These are phyloP conservation scores for Diversispora eburnea DNA, from an alignment of 192 early-diverging fungal species.

Conservation along the genomic window DNA sequence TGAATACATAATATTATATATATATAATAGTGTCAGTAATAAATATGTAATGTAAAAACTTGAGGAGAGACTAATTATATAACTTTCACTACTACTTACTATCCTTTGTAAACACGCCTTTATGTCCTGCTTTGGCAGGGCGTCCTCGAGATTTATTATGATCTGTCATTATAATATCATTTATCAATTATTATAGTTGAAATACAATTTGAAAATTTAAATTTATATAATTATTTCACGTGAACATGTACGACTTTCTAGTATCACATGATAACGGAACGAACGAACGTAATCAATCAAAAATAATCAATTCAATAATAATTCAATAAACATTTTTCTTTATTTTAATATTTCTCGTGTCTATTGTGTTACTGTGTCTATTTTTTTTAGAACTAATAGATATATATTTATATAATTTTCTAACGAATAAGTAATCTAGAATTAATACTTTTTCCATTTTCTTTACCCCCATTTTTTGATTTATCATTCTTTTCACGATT, in stretches of 20 bases:
- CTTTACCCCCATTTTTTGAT: slow-evolving; percentile 20
- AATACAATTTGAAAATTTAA: no score
- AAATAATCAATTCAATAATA: no score
- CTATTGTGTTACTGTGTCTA: no score
- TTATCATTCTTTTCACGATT: slow-evolving; percentile 23
- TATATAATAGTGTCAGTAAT: background rate
- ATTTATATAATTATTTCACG: no score
- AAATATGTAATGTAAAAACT: background rate
- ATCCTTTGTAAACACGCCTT: background rate
- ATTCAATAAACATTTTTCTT: no score
- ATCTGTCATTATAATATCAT: background rate
- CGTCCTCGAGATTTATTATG: background rate
- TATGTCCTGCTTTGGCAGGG: background rate
- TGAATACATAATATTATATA: slow-evolving; percentile 24
- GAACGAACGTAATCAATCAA: no score
- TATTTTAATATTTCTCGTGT: no score
- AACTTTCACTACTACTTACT: background rate
- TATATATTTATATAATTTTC: background rate
- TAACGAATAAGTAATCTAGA: background rate
- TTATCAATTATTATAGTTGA: no score
- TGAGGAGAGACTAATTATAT: no score
- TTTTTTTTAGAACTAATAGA: no score
- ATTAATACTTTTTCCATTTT: slow-evolving; percentile 4
- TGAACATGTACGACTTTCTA: no score
- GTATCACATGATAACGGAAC: no score